These are phyloP conservation scores for Papiliotrema flavescens DNA, from an alignment of 1,284 basidiomycete genomes.

Conservation along the genomic window DNA sequence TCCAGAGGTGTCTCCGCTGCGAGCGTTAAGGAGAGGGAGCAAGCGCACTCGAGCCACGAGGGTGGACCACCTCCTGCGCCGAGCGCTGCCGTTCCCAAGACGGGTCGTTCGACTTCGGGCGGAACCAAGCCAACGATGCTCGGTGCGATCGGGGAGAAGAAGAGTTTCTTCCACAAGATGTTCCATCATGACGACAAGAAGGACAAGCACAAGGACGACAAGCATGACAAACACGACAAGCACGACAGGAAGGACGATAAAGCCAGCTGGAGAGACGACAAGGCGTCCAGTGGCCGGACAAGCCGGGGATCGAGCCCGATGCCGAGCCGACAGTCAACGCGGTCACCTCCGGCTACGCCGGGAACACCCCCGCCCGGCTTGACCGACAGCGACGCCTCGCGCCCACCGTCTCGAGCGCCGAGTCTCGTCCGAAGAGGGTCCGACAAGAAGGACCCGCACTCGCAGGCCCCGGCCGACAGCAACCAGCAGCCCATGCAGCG, in stretches of 20 bases:
- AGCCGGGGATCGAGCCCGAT: conserved; percentile 15
- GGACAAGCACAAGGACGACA: conserved; percentile 30
- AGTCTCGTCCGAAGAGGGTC: conserved; percentile 33
- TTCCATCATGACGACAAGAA: conserved; percentile 42
- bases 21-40: conserved; percentile 10
- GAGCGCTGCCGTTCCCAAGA: conserved; percentile 16
- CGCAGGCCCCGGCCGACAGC: conserved; percentile 28
- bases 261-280: conserved; percentile 6
- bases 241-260: conserved; percentile 12
- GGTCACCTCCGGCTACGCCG: conserved; percentile 39
- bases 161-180: conserved; percentile 48
- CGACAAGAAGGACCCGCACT: conserved; percentile 24
- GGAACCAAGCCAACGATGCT: conserved; percentile 31
- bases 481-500: conserved; percentile 9
- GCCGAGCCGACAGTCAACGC: conserved; percentile 13
- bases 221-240: conserved; percentile 14
- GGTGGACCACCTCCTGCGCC: conserved; percentile 10
- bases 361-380: conserved; percentile 19
- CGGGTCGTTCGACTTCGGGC: conserved; percentile 16
- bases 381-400: conserved; percentile 34
- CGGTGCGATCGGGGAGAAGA: conserved; percentile 39
- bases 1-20: conserved; percentile 33
- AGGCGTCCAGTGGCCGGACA: conserved; percentile 11
- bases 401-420: conserved; percentile 37
- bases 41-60: conserved; percentile 7